Evolutionary conservation across 176 grass and related monocot genomes (phyloP), one percentile per base, ranked within the genome.

Genomic region (Aegilops umbellulata): DNA sequence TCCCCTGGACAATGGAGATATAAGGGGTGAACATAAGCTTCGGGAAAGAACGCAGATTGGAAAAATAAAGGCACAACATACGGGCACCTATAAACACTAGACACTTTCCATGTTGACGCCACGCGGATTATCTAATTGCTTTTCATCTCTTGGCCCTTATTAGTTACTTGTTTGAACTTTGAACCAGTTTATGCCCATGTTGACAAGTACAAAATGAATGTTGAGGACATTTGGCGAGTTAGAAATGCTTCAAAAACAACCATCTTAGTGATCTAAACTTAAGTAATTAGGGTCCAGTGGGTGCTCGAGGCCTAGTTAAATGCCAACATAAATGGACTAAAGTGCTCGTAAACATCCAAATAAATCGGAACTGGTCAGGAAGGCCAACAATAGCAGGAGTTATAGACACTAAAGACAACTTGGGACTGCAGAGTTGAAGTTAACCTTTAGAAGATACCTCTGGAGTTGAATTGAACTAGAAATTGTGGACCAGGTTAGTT

Each of bases 1-100:
- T 81, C 51, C 25, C 89, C 96, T 94, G 73, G 13, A 49, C 25
- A 86, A 84, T 11, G 30, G 83, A 65, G 46, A 81, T 79, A 30
- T 29, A 77, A 19, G 20, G 25, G 46, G 5, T 51, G 27, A 23
- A 47, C 72, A 35, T 41, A 74, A n/a, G 86, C 7, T 58, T 22
- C 49, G 62, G 24, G 22, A 24, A 51, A 39, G 4, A 81, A 60
- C 4, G n/a, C 22, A 38, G 36, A 29, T 82, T 69, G 49, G 25
- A 39, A n/a, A 86, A 89, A 44, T 76, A 46, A 63, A 79, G 31
- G 13, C 13, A 14, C 25, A 77, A 47, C 11, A 82, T 24, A 73
- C 3, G 38, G 39, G 42, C 24, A 49, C 72, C 72, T 75, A 75
- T 49, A 76, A 58, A 46, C 6, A 47, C 16, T 22, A 67, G 55